Evolutionary conservation across 768 basidiomycete species (phyloP).

Genomic region (Piloderma croceum): DNA sequence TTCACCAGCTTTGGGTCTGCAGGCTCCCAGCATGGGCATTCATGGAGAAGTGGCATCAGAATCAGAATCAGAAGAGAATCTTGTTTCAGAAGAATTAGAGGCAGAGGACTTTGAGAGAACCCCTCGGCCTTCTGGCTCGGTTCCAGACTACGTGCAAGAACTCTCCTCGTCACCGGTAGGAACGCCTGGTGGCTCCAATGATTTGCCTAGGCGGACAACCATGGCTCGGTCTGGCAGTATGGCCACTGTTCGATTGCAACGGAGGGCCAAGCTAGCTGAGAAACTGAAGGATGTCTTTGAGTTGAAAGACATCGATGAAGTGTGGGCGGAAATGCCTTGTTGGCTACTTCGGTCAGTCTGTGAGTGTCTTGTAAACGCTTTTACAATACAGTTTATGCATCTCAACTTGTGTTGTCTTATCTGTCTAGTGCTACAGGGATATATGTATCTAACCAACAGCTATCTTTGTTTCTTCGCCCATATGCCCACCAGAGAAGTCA

Average conservation of each 20-base stretch:
- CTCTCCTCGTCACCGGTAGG: conserved; percentile 2
- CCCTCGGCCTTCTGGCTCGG: conserved; percentile 30
- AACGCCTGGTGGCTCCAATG: conserved; percentile 11
- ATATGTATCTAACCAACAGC: conserved; percentile 92
- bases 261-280: conserved; percentile 72
- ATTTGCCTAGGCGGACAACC: conserved; percentile 11
- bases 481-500: conserved; percentile 84
- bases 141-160: conserved; percentile 5
- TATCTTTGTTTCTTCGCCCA: conserved; percentile 97
- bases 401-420: conserved; percentile 1
- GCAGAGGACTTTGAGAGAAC: conserved; percentile 58
- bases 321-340: conserved; percentile 90
- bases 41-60: conserved; percentile 42
- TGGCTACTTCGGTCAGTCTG: conserved; percentile 87
- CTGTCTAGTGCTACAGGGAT: conserved; percentile 82
- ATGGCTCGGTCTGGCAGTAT: conserved; percentile 55
- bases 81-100: conserved; percentile 45
- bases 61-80: conserved; percentile 35
- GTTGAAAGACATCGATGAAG: conserved; percentile 74
- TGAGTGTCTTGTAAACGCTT: conserved; percentile 39
- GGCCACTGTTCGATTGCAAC: conserved; percentile 63
- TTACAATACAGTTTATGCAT: conserved; percentile 5
- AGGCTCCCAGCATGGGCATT: conserved; percentile 4
- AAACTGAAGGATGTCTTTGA: conserved; percentile 89
- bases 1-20: conserved; percentile 4